phyloP scores from a whole-genome alignment of 208 protist species.

The Acanthamoeba healyi region DNA sequence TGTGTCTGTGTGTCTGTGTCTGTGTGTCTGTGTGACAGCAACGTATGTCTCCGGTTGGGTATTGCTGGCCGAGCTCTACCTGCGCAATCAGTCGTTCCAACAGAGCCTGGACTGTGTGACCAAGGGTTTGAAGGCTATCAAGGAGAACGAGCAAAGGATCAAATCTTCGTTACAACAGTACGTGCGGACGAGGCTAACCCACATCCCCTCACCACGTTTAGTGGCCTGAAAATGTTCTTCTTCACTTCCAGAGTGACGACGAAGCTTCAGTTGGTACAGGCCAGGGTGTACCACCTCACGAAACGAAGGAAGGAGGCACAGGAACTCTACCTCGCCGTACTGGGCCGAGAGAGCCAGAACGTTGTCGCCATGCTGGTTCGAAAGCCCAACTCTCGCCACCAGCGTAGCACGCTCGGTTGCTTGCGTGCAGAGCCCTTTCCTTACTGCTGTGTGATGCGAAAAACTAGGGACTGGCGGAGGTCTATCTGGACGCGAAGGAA shows the following conservation, averaged over 20 bases:
- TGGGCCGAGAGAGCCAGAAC: background rate
- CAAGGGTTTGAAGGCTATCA: constrained; percentile 42
- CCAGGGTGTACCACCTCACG: constrained; percentile 41
- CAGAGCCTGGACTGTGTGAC: constrained; percentile 23
- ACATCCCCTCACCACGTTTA: too few species aligned
- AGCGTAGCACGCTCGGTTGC: too few species aligned
- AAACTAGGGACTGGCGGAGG: background rate
- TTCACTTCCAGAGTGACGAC: background rate
- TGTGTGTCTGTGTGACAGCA: background rate
- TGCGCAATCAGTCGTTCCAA: constrained; percentile 41
- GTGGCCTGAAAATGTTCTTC: too few species aligned
- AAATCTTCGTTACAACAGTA: background rate
- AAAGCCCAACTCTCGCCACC: background rate
- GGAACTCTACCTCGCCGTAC: constrained; percentile 16
- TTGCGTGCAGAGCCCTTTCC: background rate
- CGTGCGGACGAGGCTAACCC: too few species aligned
- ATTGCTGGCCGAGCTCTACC: constrained; percentile 30
- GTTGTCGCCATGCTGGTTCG: constrained; percentile 7
- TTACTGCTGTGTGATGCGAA: background rate
- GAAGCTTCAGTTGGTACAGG: constrained; percentile 21
- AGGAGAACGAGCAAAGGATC: background rate
- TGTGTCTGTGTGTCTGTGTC: background rate
- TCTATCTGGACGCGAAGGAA: constrained; percentile 31
- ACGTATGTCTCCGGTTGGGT: constrained; percentile 35
- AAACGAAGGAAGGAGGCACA: constrained; percentile 57